Base-by-base conservation (phyloP, 2,329 filamentous ascomycete species). In the Colletotrichum noveboracense region DNA sequence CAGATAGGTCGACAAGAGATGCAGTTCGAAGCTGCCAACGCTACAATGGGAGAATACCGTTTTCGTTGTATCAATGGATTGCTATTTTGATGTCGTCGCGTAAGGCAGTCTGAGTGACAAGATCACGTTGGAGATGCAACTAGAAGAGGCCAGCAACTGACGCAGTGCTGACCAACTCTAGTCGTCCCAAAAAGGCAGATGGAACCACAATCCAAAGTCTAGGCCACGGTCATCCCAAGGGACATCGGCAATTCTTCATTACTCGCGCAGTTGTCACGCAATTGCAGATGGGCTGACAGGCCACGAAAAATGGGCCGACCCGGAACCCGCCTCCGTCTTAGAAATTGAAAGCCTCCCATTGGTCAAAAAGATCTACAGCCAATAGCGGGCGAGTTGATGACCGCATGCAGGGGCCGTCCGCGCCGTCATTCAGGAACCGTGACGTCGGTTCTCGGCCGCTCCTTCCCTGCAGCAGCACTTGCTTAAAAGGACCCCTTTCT, bases 381-480 rank as follows among this genome's bases (percentile, higher is more conserved):
- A 75, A 75, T 75, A 7, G 10, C 3, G 26, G 1, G 6, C 13
- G 14, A n/a, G 7, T 12, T 72, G 73, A 75, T 75, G 70, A 75
- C 73, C 64, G 30, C 26, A 28, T 12, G 36, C 73, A 73, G 56
- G 70, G 70, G 60, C 30, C 18, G 30, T 36, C 64, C 7, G 56
- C 32, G 26, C n/a, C 30, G 70, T n/a, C 24, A 48, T 32, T 21
- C 64, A 73, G 56, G 64, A 52, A 68, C 73, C 70, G 70, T 75
- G 73, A 75, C 73, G 73, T 75, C 64, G 70, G 73, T 67, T 68
- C 30, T 66, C 48, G 70, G 70, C 70, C 70, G 38, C 73, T 75
- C 70, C 34, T 66, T 73, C 58, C 70, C 73, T 75, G 73, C 62
- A 69, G 71, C 18, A 34, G 58, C 8, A 69, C 30, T 60, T 74